Percentiles rank a stretch among this genome's conserved stretches.
Conservation (phyloP, 108 stramenopile genomes). For the Fragilariopsis cylindrus region DNA sequence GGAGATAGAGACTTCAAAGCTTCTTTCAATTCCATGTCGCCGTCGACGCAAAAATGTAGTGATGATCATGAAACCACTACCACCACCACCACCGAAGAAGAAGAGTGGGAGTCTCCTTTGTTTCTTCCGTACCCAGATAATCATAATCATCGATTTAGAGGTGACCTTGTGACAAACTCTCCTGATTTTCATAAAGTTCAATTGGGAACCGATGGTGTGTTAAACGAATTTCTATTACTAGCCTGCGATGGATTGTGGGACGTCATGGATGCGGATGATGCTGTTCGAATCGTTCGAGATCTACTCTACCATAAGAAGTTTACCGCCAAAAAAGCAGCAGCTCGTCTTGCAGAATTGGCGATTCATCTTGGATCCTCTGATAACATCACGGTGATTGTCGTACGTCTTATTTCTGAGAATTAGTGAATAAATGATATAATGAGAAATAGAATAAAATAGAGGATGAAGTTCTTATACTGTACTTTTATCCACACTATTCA, state of each 20-base stretch:
- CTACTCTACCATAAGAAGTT: conserved; percentile 66
- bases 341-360: conserved; percentile 81
- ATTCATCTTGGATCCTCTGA: conserved; percentile 83
- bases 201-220: conserved; percentile 47
- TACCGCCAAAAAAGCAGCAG: conserved; percentile 69
- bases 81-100: background rate
- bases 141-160: conserved; percentile 62
- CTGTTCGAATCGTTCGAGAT: conserved; percentile 67
- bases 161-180: conserved; percentile 69
- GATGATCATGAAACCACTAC: background rate
- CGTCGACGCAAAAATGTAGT: background rate
- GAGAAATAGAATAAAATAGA: too few relatives aligned
- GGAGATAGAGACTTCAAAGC: conserved; percentile 87
- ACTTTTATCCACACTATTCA: too few relatives aligned
- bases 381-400: conserved; percentile 82
- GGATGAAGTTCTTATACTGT: too few relatives aligned
- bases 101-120: conserved; percentile 58
- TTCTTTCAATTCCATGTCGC: conserved; percentile 44
- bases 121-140: conserved; percentile 67
- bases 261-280: conserved; percentile 75
- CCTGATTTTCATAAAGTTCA: conserved; percentile 62
- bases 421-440: background rate
- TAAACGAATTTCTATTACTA: conserved; percentile 71
- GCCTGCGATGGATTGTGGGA: conserved; percentile 89
- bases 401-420: conserved; percentile 43